Conservation (phyloP, 225 moss, liverwort and hornwort genomes). For the Bryum argenteum region DNA sequence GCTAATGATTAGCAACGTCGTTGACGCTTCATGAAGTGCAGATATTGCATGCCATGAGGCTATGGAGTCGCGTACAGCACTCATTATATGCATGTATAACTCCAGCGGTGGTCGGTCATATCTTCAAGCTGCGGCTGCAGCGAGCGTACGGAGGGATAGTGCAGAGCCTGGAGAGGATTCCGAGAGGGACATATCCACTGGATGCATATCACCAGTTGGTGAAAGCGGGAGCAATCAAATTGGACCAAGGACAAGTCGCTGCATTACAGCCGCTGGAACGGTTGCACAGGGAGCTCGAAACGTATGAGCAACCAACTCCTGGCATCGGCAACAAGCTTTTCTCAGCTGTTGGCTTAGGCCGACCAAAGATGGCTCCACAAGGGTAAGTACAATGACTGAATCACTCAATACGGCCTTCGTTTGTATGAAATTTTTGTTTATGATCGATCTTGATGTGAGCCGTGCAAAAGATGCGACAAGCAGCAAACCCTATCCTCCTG, state of each 20-base stretch:
- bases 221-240: conserved; percentile 60
- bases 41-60: conserved; percentile 45
- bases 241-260: conserved; percentile 67
- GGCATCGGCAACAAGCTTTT: conserved; percentile 62
- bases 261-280: conserved; percentile 54
- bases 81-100: conserved; percentile 25
- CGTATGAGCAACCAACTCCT: conserved; percentile 46
- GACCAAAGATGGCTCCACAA: conserved; percentile 54
- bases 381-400: conserved; percentile 46
- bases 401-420: neutral
- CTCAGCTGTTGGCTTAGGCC: conserved; percentile 55
- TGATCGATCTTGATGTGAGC: conserved; percentile 16
- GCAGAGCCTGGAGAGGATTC: conserved; percentile 59
- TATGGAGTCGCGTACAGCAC: conserved; percentile 38
- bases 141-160: conserved; percentile 50
- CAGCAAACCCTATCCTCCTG: conserved; percentile 18
- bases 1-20: neutral
- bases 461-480: conserved; percentile 1
- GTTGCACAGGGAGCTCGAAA: conserved; percentile 56
- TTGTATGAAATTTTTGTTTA: neutral
- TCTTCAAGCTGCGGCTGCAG: conserved; percentile 31
- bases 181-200: conserved; percentile 64
- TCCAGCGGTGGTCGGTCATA: conserved; percentile 17
- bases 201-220: conserved; percentile 82
- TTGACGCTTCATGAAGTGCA: conserved; percentile 33